Evolutionary conservation across 371 early-diverging fungal species (phyloP).

Genomic region (Chytridium lagenaria): DNA sequence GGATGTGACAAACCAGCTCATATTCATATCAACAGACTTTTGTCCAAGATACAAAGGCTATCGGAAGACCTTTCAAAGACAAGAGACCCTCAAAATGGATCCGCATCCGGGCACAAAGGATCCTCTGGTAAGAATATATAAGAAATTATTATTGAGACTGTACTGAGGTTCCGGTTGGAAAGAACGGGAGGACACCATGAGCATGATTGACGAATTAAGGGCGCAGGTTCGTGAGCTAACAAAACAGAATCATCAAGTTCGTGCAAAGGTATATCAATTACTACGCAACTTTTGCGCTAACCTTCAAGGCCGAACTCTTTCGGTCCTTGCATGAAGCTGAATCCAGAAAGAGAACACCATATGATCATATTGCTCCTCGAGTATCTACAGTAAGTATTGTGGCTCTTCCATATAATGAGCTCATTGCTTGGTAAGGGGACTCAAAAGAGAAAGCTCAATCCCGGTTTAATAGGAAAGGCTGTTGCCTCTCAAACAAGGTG

Average conservation of each 20-base stretch:
- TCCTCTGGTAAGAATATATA: neutral
- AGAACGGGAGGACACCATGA: constrained; percentile 26
- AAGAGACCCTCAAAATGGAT: neutral
- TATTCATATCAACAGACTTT: constrained; percentile 47
- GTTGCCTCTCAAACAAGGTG: constrained; percentile 15
- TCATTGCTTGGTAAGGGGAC: neutral
- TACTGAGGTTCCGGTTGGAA: neutral
- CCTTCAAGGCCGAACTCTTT: constrained; percentile 47
- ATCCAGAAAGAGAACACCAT: constrained; percentile 47
- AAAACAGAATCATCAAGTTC: constrained; percentile 45
- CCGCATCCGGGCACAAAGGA: neutral
- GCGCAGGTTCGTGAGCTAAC: constrained; percentile 45
- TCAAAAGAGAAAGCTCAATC: constrained; percentile 16
- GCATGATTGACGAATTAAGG: constrained; percentile 48
- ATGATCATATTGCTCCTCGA: constrained; percentile 59
- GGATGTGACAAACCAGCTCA: too few relatives aligned
- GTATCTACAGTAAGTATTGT: constrained; percentile 44
- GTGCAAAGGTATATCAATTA: constrained; percentile 42
- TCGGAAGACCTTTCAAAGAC: constrained; percentile 46
- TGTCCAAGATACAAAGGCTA: constrained; percentile 54
- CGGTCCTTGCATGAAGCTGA: constrained; percentile 58
- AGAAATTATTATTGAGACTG: neutral
- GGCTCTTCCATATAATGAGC: neutral
- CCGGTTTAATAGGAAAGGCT: constrained; percentile 9
- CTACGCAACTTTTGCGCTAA: neutral